Evolutionary conservation across 805 yeast species (phyloP), one percentile per base, ranked within the genome.

Genomic region (Pichia nanzhaoensis): DNA sequence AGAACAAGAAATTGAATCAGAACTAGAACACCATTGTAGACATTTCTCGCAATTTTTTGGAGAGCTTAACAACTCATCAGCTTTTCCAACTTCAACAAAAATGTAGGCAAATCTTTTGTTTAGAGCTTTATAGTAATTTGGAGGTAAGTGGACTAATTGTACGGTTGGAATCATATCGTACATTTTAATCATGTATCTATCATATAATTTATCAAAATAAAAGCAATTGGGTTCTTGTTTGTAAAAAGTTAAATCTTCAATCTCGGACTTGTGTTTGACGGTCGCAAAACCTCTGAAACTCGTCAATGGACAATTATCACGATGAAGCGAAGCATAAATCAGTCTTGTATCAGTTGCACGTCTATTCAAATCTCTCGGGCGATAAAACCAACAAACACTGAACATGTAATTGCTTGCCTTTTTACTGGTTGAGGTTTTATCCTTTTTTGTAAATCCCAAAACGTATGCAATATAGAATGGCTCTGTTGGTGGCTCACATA

Each of bases 401-500:
- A 87, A 77, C 47, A 65, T 59, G 59, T 70, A 83, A 41, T 71
- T 70, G 24, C 71, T 71, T 2, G 84, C 82, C 8, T 71, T 70
- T 45, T 70, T 73, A 33, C 64, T 53, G 37, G 39, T 48, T 30
- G 47, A 42, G 22, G 42, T 46, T 44, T 60, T 63, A 43, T 67
- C 71, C 52, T 68, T 73, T 41, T 62, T 61, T 3, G 69, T 71
- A 53, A 89, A 87, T 14, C 90, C 93, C 70, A 86, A 75, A 34
- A 91, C 73, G 35, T 91, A 70, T 1, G 95, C 98, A 37, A 93
- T 75, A 56, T 88, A 86, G 67, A 84, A 93, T 0, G 98, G 97
- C 55, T 88, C 96, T 2, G 95, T 93, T 0, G 96, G 88, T 1
- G 96, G 96, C 61, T 88, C 96, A 51, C 93, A 79, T 12, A 90